Conservation (phyloP, 2,329 filamentous ascomycete genomes). For the Orbilia blumenaviensis region DNA sequence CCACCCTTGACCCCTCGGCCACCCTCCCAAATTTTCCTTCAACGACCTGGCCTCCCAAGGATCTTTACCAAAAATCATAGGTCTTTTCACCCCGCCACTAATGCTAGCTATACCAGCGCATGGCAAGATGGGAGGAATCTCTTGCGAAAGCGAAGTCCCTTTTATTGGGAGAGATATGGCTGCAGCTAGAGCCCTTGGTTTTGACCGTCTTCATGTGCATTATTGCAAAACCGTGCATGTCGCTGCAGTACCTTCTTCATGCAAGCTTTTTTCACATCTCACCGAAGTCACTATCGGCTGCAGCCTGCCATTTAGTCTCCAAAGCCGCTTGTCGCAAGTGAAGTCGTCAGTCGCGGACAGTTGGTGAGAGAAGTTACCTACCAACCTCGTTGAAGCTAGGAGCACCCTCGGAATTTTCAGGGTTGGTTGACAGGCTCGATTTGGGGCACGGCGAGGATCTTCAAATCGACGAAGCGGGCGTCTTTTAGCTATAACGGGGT, state of each 20-base stretch:
- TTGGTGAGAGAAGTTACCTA: slow-evolving; percentile 20
- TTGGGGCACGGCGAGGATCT: slow-evolving; percentile 30
- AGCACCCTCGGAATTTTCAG: slow-evolving; percentile 36
- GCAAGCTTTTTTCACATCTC: slow-evolving; percentile 53
- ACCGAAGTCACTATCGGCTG: slow-evolving; percentile 37
- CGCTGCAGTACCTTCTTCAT: slow-evolving; percentile 47
- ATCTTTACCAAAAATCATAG: slow-evolving; percentile 44
- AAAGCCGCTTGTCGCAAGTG: slow-evolving; percentile 35
- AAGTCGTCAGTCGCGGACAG: slow-evolving; percentile 37
- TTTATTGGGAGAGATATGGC: slow-evolving; percentile 37
- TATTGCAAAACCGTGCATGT: slow-evolving; percentile 53
- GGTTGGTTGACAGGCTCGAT: slow-evolving; percentile 33
- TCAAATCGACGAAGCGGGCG: slow-evolving; percentile 36
- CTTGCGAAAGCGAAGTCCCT: neutral
- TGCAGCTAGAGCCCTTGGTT: slow-evolving; percentile 15
- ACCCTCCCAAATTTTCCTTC: slow-evolving; percentile 47
- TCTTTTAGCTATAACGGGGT: slow-evolving; percentile 48
- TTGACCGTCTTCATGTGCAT: slow-evolving; percentile 35
- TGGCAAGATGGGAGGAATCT: slow-evolving; percentile 17
- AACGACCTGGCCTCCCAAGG: slow-evolving; percentile 33
- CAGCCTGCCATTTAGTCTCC: slow-evolving; percentile 43
- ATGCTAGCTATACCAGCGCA: slow-evolving; percentile 28
- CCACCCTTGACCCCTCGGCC: slow-evolving; percentile 47
- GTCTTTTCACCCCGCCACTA: slow-evolving; percentile 39
- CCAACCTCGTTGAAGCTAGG: slow-evolving; percentile 28